Conservation (phyloP, 495 filamentous ascomycete species). For the Aspergillus sparsus region DNA sequence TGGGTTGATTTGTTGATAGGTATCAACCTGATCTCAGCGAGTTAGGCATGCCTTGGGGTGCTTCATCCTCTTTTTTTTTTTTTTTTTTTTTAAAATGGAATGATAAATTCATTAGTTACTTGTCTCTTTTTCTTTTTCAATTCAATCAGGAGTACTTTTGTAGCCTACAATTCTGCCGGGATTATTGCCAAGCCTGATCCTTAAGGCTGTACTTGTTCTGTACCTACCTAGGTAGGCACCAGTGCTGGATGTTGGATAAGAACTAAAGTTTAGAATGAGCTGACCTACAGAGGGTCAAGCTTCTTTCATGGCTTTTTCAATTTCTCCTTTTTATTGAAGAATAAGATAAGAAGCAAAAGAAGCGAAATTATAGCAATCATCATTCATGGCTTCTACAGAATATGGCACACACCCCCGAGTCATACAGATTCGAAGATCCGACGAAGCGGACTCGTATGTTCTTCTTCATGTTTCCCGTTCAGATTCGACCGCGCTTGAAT, state of each 20-base stretch:
- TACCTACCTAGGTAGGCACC: background rate
- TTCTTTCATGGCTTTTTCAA: background rate
- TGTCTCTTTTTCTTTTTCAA: no score
- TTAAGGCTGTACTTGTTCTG: background rate
- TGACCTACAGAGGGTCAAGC: background rate
- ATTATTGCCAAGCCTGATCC: background rate
- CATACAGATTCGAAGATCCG: conserved; percentile 56
- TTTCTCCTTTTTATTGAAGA: no score
- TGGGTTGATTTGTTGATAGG: background rate
- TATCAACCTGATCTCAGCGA: no score
- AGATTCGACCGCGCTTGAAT: conserved; percentile 52
- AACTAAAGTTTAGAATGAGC: background rate
- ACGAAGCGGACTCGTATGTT: conserved; percentile 53
- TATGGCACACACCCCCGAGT: conserved; percentile 37
- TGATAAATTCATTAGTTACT: no score
- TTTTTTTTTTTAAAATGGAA: no score
- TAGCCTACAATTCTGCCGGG: background rate
- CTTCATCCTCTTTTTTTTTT: no score
- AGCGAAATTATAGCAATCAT: background rate
- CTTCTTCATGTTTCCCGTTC: conserved; percentile 57
- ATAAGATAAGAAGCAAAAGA: no score
- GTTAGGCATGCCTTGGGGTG: no score
- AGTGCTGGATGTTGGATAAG: background rate
- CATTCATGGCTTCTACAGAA: conserved; percentile 14
- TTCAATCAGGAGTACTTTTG: background rate